phyloP scores from a whole-genome alignment of 495 filamentous ascomycete genomes.

The Bombardia bombarda region DNA sequence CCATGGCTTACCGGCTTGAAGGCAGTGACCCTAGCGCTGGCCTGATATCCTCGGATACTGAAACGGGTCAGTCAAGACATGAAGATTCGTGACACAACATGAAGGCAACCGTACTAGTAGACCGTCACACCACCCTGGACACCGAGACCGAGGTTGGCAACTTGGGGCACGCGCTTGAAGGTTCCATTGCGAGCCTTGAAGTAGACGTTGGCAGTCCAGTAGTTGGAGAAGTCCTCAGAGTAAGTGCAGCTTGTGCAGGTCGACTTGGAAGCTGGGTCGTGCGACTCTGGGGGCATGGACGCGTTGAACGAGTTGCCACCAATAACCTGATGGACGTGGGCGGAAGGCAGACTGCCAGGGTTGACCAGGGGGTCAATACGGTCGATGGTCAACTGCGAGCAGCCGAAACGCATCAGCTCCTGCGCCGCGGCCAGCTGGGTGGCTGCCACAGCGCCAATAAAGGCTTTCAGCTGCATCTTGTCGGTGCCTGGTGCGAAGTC shows the following conservation, averaged over 20 bases:
- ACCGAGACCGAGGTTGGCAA: conserved; percentile 34
- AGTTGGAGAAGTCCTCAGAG: conserved; percentile 18
- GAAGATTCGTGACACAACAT: too few species aligned
- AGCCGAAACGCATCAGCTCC: conserved; percentile 42
- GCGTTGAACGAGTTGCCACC: conserved; percentile 42
- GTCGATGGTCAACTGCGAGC: conserved; percentile 36
- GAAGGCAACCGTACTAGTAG: too few species aligned
- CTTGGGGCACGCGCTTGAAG: conserved; percentile 37
- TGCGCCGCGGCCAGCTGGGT: conserved; percentile 19
- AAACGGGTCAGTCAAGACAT: too few species aligned
- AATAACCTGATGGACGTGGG: conserved; percentile 40
- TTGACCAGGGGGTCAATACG: conserved; percentile 36
- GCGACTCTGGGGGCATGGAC: conserved; percentile 23
- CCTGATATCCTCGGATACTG: conserved; percentile 31
- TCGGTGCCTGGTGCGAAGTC: neutral
- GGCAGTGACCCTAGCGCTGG: conserved; percentile 41
- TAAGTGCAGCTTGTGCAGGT: conserved; percentile 17
- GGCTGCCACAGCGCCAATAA: conserved; percentile 25
- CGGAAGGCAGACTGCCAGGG: conserved; percentile 25
- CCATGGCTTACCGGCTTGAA: conserved; percentile 30
- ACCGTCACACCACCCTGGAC: conserved; percentile 43
- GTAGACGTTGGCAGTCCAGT: conserved; percentile 39
- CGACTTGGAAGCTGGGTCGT: conserved; percentile 26
- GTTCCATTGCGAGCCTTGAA: conserved; percentile 38
- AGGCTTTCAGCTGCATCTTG: conserved; percentile 3